Evolutionary conservation across 1,284 basidiomycete genomes (phyloP).

Genomic region (Trametes pubescens): DNA sequence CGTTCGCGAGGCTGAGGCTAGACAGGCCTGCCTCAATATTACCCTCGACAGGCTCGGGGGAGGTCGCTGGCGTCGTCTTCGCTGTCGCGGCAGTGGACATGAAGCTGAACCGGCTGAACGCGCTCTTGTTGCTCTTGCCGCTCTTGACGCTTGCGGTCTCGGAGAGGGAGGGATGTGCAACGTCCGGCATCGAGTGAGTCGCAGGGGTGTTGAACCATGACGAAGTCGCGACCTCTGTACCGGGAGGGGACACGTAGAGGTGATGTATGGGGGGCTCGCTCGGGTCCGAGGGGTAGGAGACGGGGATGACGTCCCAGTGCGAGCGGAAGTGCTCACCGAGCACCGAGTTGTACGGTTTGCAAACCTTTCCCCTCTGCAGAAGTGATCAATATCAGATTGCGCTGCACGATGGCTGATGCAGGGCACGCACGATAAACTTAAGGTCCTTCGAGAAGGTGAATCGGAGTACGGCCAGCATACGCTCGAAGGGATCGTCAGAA

Average conservation of each 20-base stretch:
- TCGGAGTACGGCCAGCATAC: slow-evolving; percentile 90
- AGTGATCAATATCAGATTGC: neutral
- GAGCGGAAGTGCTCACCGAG: slow-evolving; percentile 93
- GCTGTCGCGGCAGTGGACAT: slow-evolving; percentile 60
- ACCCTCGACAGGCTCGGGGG: slow-evolving; percentile 53
- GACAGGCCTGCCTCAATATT: slow-evolving; percentile 63
- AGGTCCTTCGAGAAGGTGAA: slow-evolving; percentile 96
- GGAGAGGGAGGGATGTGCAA: slow-evolving; percentile 43
- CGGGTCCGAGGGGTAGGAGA: slow-evolving; percentile 59
- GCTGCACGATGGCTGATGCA: neutral
- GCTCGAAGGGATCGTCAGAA: slow-evolving; percentile 88
- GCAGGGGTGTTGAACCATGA: slow-evolving; percentile 34
- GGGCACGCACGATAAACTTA: slow-evolving; percentile 82
- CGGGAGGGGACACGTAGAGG: slow-evolving; percentile 49
- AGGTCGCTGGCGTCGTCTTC: slow-evolving; percentile 56
- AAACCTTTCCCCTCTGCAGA: slow-evolving; percentile 82
- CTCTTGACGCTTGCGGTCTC: slow-evolving; percentile 59
- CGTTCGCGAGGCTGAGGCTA: slow-evolving; percentile 61
- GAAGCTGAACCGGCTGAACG: slow-evolving; percentile 60
- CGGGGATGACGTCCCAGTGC: slow-evolving; percentile 83
- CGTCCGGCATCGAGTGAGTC: slow-evolving; percentile 40
- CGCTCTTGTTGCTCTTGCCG: slow-evolving; percentile 63
- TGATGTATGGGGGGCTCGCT: slow-evolving; percentile 56
- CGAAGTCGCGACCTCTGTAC: slow-evolving; percentile 37
- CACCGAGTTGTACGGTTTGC: slow-evolving; percentile 97